Percentiles rank a stretch among this genome's conserved stretches.
These are phyloP conservation scores for Typha latifolia DNA, from an alignment of 176 grass and related monocot species.

Conservation along the genomic window DNA sequence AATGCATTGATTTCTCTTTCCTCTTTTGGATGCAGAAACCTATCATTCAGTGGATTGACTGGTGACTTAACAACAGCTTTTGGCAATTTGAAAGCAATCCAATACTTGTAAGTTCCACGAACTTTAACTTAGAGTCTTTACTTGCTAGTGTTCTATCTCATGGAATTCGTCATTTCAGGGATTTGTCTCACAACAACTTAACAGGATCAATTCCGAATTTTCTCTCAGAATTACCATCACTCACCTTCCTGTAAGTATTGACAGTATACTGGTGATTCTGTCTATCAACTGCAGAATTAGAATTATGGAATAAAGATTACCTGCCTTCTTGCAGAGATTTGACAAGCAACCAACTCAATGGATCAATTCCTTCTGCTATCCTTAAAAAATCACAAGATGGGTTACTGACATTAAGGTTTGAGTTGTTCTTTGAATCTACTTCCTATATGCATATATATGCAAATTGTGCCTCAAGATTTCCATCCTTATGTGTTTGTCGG, in stretches of 20 bases:
- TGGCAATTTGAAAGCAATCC: slow-evolving; percentile 18
- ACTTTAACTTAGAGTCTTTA: background rate
- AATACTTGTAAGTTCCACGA: slow-evolving; percentile 24
- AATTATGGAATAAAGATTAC: background rate
- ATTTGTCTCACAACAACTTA: slow-evolving; percentile 17
- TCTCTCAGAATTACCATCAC: slow-evolving; percentile 4
- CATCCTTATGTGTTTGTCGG: background rate
- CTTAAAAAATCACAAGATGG: slow-evolving; percentile 25
- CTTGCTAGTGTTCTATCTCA: background rate
- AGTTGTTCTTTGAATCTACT: background rate
- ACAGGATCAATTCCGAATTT: slow-evolving; percentile 11
- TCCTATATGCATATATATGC: background rate
- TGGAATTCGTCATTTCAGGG: background rate
- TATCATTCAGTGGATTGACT: slow-evolving; percentile 13
- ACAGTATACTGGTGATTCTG: background rate
- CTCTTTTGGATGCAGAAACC: slow-evolving; percentile 11
- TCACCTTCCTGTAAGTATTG: slow-evolving; percentile 13
- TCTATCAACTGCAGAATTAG: background rate
- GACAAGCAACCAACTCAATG: slow-evolving; percentile 32
- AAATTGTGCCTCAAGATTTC: background rate
- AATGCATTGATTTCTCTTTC: background rate
- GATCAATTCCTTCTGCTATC: slow-evolving; percentile 21
- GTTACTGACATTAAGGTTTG: slow-evolving; percentile 20
- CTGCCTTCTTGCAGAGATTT: slow-evolving; percentile 25
- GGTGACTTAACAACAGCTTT: slow-evolving; percentile 20